Conservation (phyloP, 768 basidiomycete genomes). For the Hygrophoropsis aurantiaca region DNA sequence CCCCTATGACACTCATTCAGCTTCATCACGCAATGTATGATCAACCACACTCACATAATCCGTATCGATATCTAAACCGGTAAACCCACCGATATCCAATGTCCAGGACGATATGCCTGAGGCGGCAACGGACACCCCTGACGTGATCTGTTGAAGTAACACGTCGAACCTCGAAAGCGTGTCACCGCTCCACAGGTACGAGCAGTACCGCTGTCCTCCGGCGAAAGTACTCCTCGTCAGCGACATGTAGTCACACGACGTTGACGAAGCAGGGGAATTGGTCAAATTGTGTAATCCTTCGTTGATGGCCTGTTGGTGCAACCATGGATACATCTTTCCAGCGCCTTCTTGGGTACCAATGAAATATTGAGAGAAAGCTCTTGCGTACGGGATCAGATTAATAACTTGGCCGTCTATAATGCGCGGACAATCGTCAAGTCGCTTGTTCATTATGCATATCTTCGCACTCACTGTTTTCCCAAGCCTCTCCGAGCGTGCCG, state of each 20-base stretch:
- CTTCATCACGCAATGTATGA: neutral
- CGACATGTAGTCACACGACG: conserved; percentile 34
- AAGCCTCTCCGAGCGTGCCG: conserved; percentile 35
- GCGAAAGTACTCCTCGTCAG: conserved; percentile 36
- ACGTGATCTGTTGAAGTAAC: conserved; percentile 34
- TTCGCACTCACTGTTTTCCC: conserved; percentile 29
- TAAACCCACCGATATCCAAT: conserved; percentile 37
- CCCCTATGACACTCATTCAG: conserved; percentile 17
- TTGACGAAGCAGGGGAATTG: conserved; percentile 11
- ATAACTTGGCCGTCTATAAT: conserved; percentile 32
- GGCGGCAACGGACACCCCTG: conserved; percentile 33
- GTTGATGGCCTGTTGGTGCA: conserved; percentile 39
- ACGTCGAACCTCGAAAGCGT: conserved; percentile 35
- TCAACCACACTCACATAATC: conserved; percentile 15
- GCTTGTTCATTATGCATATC: neutral
- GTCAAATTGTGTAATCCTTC: conserved; percentile 37
- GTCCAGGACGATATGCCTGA: conserved; percentile 39
- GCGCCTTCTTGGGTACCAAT: conserved; percentile 35
- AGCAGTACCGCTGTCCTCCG: conserved; percentile 38
- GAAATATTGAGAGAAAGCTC: conserved; percentile 36
- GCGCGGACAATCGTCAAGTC: neutral
- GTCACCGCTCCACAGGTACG: conserved; percentile 38
- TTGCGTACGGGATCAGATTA: conserved; percentile 29
- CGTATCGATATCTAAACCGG: conserved; percentile 31
- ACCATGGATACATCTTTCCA: conserved; percentile 39